Conservation (phyloP, 1,139 yeast species). For the Debaryomyces sp. region DNA sequence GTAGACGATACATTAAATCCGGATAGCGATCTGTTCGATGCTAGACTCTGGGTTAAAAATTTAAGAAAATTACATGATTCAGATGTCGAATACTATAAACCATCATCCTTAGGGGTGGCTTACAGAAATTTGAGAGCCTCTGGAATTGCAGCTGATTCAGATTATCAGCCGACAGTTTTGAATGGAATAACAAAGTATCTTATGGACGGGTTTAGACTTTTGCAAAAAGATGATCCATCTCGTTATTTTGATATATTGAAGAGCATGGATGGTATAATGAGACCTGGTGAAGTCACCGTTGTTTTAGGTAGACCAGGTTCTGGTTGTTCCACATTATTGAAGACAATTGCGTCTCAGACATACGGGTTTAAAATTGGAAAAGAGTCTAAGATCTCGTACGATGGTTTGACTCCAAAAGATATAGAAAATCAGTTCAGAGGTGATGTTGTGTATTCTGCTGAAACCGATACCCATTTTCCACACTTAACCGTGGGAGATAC, state of each 20-base stretch:
- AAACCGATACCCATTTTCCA: constrained; percentile 71
- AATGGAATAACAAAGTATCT: constrained; percentile 43
- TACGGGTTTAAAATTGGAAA: constrained; percentile 30
- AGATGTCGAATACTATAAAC: constrained; percentile 67
- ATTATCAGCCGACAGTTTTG: constrained; percentile 73
- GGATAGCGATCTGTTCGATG: constrained; percentile 54
- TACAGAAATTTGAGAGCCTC: constrained; percentile 69
- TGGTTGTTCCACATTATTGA: constrained; percentile 63
- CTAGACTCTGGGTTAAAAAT: constrained; percentile 79
- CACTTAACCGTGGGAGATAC: constrained; percentile 75
- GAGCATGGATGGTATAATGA: constrained; percentile 36
- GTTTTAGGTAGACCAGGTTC: constrained; percentile 43
- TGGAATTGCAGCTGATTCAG: constrained; percentile 78
- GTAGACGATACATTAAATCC: constrained; percentile 29
- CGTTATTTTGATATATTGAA: constrained; percentile 34
- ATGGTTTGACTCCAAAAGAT: constrained; percentile 20
- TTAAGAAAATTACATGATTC: constrained; percentile 52
- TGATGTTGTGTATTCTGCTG: constrained; percentile 74
- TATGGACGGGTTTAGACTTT: constrained; percentile 15
- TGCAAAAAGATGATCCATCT: constrained; percentile 17
- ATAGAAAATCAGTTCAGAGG: constrained; percentile 38
- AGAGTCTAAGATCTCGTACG: constrained; percentile 48
- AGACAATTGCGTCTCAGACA: constrained; percentile 48
- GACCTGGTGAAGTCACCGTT: constrained; percentile 39
- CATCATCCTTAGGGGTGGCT: constrained; percentile 65